These are phyloP conservation scores for Allium fistulosum DNA, from an alignment of 106 monocot species.

Conservation along the genomic window DNA sequence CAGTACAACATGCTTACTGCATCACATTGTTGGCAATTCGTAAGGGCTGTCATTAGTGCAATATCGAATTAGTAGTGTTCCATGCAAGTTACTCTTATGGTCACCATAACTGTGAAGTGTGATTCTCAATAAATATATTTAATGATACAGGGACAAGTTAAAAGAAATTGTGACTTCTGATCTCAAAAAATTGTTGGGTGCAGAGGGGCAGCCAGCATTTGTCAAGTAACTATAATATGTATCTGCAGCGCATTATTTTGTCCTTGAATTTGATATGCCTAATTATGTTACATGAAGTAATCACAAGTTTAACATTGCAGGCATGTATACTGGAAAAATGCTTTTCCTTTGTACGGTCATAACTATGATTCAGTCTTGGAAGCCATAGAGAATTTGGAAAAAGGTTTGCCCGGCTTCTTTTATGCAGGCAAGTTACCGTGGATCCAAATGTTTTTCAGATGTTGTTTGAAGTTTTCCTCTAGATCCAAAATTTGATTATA, in stretches of 20 bases:
- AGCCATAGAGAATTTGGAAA: constrained; percentile 85
- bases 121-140: background rate
- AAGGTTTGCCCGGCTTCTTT: constrained; percentile 85
- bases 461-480: too few relatives aligned
- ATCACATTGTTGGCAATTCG: too few relatives aligned
- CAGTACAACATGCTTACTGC: too few relatives aligned
- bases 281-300: too few relatives aligned
- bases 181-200: constrained; percentile 72
- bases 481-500: too few relatives aligned
- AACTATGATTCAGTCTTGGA: constrained; percentile 74
- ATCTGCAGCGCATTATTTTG: too few relatives aligned
- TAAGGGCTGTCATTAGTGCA: too few relatives aligned
- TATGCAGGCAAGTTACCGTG: constrained; percentile 71
- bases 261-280: too few relatives aligned
- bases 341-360: constrained; percentile 82
- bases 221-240: constrained; percentile 44
- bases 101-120: too few relatives aligned
- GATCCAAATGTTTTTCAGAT: too few relatives aligned
- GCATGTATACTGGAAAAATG: constrained; percentile 92
- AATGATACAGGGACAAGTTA: constrained; percentile 54
- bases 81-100: too few relatives aligned
- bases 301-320: constrained; percentile 24
- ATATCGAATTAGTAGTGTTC: too few relatives aligned
- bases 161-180: constrained; percentile 74
- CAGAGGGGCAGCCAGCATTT: constrained; percentile 68